Conservation (phyloP, 1,284 basidiomycete genomes). For the Xerocomus cyaneibrunnescens region DNA sequence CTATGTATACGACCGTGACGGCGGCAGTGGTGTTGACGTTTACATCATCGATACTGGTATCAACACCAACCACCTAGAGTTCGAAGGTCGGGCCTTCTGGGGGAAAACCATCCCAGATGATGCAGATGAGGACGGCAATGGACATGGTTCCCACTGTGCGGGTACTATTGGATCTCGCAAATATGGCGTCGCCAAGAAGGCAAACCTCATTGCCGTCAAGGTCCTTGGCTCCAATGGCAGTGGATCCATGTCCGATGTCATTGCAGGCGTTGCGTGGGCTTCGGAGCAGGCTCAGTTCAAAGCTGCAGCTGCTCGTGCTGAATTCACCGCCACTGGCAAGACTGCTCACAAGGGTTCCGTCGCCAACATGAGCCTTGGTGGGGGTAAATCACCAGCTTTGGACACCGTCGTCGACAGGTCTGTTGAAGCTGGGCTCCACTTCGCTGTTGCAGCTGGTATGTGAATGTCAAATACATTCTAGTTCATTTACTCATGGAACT, state of each 20-base stretch:
- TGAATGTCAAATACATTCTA: neutral
- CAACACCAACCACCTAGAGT: constrained; percentile 84
- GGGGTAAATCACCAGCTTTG: constrained; percentile 88
- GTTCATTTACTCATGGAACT: constrained; percentile 2
- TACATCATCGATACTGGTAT: constrained; percentile 87
- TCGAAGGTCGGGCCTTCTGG: constrained; percentile 84
- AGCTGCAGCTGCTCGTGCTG: constrained; percentile 58
- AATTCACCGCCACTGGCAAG: constrained; percentile 62
- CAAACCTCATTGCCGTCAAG: constrained; percentile 94
- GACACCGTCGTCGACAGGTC: constrained; percentile 88
- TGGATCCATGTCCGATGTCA: constrained; percentile 95
- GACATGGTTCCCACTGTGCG: constrained; percentile 81
- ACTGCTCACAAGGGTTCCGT: constrained; percentile 92
- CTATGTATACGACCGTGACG: constrained; percentile 76
- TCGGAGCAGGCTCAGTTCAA: constrained; percentile 60
- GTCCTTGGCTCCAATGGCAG: constrained; percentile 92
- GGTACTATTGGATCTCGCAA: constrained; percentile 76
- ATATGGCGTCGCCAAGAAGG: constrained; percentile 95
- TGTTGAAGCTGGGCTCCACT: constrained; percentile 85
- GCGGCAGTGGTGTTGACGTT: constrained; percentile 91
- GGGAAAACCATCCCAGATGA: constrained; percentile 85
- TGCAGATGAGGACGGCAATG: constrained; percentile 72
- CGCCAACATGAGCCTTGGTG: constrained; percentile 97
- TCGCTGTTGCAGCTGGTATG: constrained; percentile 91
- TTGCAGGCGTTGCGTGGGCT: constrained; percentile 87